phyloP scores from a whole-genome alignment of 805 yeast species.

The Candida tallmaniae region DNA sequence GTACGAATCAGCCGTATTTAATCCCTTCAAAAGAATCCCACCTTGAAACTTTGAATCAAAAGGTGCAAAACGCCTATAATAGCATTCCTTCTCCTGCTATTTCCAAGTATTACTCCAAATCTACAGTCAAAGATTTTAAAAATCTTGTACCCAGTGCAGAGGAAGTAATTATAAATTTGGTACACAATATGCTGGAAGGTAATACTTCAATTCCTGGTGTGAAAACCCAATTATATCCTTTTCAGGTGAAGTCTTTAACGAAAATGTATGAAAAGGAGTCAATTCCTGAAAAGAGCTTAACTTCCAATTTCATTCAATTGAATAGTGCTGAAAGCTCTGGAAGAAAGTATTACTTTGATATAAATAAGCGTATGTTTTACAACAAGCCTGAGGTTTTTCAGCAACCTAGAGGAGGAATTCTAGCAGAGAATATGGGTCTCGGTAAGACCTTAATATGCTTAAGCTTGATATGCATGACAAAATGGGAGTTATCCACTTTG shows the following conservation, averaged over 20 bases:
- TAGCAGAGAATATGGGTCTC: conserved; percentile 67
- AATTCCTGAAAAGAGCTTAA: conserved; percentile 20
- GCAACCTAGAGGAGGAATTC: conserved; percentile 56
- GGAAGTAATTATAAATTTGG: conserved; percentile 15
- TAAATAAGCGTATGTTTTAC: conserved; percentile 23
- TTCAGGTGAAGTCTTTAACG: conserved; percentile 56
- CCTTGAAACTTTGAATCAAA: conserved; percentile 7
- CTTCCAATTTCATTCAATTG: conserved; percentile 32
- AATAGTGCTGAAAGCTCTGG: conserved; percentile 11
- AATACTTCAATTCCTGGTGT: conserved; percentile 34
- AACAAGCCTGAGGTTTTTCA: conserved; percentile 37
- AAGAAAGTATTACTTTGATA: conserved; percentile 32
- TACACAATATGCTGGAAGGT: conserved; percentile 14
- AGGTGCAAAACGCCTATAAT: conserved; percentile 31
- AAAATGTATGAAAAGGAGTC: conserved; percentile 57
- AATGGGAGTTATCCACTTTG: conserved; percentile 40
- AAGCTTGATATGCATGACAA: conserved; percentile 52
- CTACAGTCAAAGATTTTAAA: background rate
- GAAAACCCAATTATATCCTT: conserved; percentile 47
- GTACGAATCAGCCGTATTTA: background rate
- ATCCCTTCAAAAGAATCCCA: background rate
- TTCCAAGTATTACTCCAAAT: conserved; percentile 12
- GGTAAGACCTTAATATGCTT: conserved; percentile 62
- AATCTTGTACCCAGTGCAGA: conserved; percentile 12
- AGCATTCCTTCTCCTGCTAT: conserved; percentile 26